Base-by-base conservation (phyloP, 768 basidiomycete genomes). In the Favolaschia claudopus region DNA sequence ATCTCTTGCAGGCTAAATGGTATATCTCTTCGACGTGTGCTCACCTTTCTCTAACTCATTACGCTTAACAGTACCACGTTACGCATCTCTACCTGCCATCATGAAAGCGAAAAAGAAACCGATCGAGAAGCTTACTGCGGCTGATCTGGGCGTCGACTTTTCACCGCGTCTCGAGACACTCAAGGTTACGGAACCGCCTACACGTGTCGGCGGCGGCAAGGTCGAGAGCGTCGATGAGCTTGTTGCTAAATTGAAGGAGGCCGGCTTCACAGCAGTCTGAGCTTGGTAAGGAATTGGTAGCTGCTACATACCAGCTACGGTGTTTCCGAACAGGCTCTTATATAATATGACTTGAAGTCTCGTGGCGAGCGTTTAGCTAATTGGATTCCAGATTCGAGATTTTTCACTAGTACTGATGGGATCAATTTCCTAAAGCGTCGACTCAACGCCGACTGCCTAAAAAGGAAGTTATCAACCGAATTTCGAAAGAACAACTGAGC, bases 61-160 rank as follows among this genome's bases (percentile, higher is more conserved):
- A 47, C 36, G 43, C 38, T 51, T 51, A 44, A 17, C 69, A 95
- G 96, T 96, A 74, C 96, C 96, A 0, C 90, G 96, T 65, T 99
- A 97, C 69, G 97, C 97, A 0, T 95, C 96, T n/a, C 74, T 99
- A 58, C 94, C 95, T 4, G 95, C 94, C 67, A 96, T 96, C 75
- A 96, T 96, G 93, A 96, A 96, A 76, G 97, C 97, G n/a, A 99
- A 98, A 84, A 99, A 98, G 84, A 99, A 99, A 79, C 89, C 91
- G 14, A 76, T 98, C 38, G 89, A 96, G 76, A 95, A 92, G 70
- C 68, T 97, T 48, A 85, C 85, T 15, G 81, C 94, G 1, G 79
- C 81, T 22, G 94, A 95, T 65, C 86, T 99, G 22, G 87, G 88
- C 7, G 79, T 98, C 22, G 94, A 99, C 77, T 83, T 93, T 51